Conservation (phyloP, 192 early-diverging fungal genomes). For the Mortierella antarctica region DNA sequence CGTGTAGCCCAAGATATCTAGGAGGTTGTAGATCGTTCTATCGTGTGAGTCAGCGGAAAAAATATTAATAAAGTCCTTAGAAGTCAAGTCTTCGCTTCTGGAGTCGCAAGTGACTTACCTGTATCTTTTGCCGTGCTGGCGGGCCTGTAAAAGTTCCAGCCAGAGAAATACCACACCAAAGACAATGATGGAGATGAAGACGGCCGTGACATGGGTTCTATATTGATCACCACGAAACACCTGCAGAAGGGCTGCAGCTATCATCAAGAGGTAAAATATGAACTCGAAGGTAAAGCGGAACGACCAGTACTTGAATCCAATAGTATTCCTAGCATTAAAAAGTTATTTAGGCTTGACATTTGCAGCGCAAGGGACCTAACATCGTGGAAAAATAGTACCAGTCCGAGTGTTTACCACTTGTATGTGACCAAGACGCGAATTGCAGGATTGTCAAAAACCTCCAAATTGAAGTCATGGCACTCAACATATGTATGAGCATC, state of each 20-base stretch:
- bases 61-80: not conserved
- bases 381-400: no score
- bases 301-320: slow-evolving; percentile 6
- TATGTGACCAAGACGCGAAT: slow-evolving; percentile 6
- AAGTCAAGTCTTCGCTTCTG: not conserved
- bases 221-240: not conserved
- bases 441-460: slow-evolving; percentile 15
- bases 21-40: slow-evolving; percentile 20
- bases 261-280: slow-evolving; percentile 11
- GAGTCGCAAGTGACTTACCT: not conserved
- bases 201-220: not conserved
- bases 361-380: not conserved
- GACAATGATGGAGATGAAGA: slow-evolving; percentile 23
- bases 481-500: not conserved
- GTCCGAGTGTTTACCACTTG: slow-evolving; percentile 8
- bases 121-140: slow-evolving; percentile 1
- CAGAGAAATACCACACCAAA: slow-evolving; percentile 5
- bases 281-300: slow-evolving; percentile 2
- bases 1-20: slow-evolving; percentile 6
- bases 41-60: not conserved
- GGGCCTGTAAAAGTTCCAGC: slow-evolving; percentile 17
- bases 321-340: slow-evolving; percentile 8
- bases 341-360: not conserved
- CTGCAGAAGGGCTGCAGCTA: slow-evolving; percentile 7
- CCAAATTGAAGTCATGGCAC: slow-evolving; percentile 3